Evolutionary conservation across 805 yeast species (phyloP).

Genomic region (Suhomyces sp.): DNA sequence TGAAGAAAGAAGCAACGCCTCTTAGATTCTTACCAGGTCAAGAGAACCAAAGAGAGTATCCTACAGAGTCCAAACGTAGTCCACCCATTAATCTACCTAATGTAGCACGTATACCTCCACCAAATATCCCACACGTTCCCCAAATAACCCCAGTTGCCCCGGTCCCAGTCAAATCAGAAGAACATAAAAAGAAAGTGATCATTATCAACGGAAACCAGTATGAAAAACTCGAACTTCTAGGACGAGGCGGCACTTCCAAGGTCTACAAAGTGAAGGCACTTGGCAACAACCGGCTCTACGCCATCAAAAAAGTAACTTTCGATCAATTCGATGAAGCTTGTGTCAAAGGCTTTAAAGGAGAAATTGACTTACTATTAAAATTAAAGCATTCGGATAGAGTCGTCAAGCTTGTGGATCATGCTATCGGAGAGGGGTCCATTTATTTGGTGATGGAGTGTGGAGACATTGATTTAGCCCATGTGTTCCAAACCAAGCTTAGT

Average conservation of each 20-base stretch:
- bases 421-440: conserved; percentile 61
- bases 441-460: conserved; percentile 92
- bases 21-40: neutral
- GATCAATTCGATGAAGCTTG: conserved; percentile 78
- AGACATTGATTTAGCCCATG: conserved; percentile 83
- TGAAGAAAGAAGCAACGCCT: neutral
- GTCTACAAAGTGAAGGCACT: conserved; percentile 72
- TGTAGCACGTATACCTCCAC: neutral
- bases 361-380: conserved; percentile 68
- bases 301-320: conserved; percentile 76
- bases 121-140: neutral
- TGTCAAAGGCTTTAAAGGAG: conserved; percentile 81
- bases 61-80: neutral
- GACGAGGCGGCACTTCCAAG: conserved; percentile 90
- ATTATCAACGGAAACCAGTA: conserved; percentile 57
- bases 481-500: conserved; percentile 55
- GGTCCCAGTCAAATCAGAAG: conserved; percentile 12
- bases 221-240: conserved; percentile 73
- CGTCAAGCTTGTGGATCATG: conserved; percentile 72
- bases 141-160: neutral
- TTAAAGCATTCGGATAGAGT: conserved; percentile 64
- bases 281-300: conserved; percentile 58
- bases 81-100: neutral
- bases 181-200: conserved; percentile 26
- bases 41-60: neutral